Evolutionary conservation across 805 yeast species (phyloP).

Genomic region (Candida gorgasii): DNA sequence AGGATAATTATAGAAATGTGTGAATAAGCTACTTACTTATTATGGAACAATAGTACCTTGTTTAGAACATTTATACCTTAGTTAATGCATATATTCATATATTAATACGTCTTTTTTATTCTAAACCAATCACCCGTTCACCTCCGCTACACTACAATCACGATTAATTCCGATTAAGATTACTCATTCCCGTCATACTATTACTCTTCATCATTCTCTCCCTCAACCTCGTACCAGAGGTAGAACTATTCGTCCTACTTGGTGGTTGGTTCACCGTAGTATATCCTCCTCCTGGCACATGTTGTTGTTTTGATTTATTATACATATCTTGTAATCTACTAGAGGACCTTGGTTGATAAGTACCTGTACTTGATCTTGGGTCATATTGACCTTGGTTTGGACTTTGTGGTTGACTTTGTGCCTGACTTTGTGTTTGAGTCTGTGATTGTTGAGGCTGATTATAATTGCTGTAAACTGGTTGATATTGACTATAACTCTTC

Average conservation of each 20-base stretch:
- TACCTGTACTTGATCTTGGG: constrained; percentile 1
- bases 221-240: constrained; percentile 28
- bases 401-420: constrained; percentile 6
- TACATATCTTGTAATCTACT: constrained; percentile 42
- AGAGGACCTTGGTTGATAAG: constrained; percentile 26
- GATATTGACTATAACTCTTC: constrained; percentile 17
- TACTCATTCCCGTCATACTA: constrained; percentile 19
- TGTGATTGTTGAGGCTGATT: constrained; percentile 14
- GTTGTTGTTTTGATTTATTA: constrained; percentile 40
- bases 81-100: too few species aligned
- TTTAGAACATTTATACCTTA: too few species aligned
- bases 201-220: constrained; percentile 27
- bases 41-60: too few species aligned
- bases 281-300: constrained; percentile 33
- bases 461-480: constrained; percentile 28
- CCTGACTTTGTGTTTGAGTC: constrained; percentile 7
- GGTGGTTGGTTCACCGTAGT: constrained; percentile 23
- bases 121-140: too few species aligned
- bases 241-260: constrained; percentile 26
- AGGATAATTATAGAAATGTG: constrained; percentile 31
- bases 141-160: constrained; percentile 6
- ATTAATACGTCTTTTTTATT: too few species aligned
- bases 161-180: constrained; percentile 5
- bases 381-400: constrained; percentile 2
- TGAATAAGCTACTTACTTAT: too few species aligned